phyloP scores from a whole-genome alignment of 2,329 filamentous ascomycete species.

The Ceratocystis albifundus region DNA sequence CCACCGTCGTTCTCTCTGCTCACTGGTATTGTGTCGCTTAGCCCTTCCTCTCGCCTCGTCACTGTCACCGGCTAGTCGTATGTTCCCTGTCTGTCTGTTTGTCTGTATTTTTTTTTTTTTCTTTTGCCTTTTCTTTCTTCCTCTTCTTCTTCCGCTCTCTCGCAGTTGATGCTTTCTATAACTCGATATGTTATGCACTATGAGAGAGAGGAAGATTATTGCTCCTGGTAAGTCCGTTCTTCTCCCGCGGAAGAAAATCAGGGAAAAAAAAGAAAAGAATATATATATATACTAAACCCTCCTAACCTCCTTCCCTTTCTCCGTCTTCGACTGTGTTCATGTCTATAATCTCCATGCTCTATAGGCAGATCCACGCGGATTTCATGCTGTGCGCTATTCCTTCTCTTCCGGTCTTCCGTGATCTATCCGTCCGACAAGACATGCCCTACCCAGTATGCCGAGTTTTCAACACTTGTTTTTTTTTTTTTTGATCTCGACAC shows the following conservation, averaged over 20 bases:
- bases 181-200: no score
- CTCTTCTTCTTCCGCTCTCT: not conserved
- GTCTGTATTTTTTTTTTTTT: not conserved
- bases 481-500: not conserved
- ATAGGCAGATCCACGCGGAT: no score
- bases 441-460: not conserved
- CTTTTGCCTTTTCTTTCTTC: not conserved
- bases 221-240: no score
- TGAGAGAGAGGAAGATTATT: no score
- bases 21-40: not conserved
- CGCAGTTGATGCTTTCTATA: not conserved
- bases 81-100: no score
- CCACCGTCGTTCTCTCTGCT: not conserved
- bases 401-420: not conserved
- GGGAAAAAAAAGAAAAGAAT: no score
- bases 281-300: no score
- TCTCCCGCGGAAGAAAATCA: no score
- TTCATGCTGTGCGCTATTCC: not conserved
- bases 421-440: not conserved
- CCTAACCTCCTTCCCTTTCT: no score
- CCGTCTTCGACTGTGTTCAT: no score
- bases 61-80: no score
- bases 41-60: not conserved
- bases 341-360: no score
- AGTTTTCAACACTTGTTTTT: not conserved